Conservation (phyloP, 306 rosid species). For the Cucumis sativus region Cucumber_9930_V3 NC_026658.2:24646501-24647000, state of each 20-base stretch:
- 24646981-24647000: conserved; percentile 61
- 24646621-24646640: no score
- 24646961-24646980: background rate
- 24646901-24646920: conserved; percentile 16
- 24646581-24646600: no score
- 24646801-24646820: background rate
- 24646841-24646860: conserved; percentile 14
- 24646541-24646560: no score
- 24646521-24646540: no score
- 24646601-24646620: no score
- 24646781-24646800: background rate
- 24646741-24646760: background rate
- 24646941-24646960: background rate
- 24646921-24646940: background rate
- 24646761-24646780: background rate
- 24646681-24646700: background rate
- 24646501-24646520: no score
- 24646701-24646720: background rate
- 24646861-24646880: conserved; percentile 79
- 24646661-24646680: background rate
- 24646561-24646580: no score
- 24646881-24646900: conserved; percentile 89
- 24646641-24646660: background rate
- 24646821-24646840: background rate
- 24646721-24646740: background rate